Base-by-base conservation (phyloP, 2,329 filamentous ascomycete species). In the Botrytis squamosa region DNA sequence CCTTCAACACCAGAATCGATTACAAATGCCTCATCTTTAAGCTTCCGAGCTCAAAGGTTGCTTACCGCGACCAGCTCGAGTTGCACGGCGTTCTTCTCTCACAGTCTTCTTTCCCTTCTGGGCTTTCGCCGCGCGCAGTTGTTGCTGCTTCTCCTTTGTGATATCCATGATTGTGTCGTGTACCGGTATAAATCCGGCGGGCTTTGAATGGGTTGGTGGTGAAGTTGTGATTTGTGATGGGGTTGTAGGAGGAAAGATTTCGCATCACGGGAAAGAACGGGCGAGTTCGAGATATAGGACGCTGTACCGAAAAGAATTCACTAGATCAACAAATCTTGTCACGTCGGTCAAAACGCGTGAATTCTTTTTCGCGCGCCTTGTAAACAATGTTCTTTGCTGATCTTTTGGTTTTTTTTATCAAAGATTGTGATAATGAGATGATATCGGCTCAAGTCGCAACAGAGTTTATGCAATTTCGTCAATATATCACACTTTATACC, bases 401-500 rank as follows among this genome's bases (percentile, higher is more conserved):
- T n/a, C 0, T 49, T 52, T 14, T 12, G 10, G 22, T 5, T 9
- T 10, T n/a, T n/a, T n/a, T n/a, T n/a, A n/a, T n/a, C n/a, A n/a
- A n/a, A n/a, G n/a, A 25, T 49, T 22, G 10, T n/a, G 10, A 52
- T 3, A 14, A 52, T n/a, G 2, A 25, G 22, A 52, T n/a, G 10
- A 52, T 25, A 52, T 25, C 4, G 10, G 10, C 10, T 52, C 49
- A n/a, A n/a, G 10, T n/a, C 0, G 1, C 4, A 52, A n/a, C 4
- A 0, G 14, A 52, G 10, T 0, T 12, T 52, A 12, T 14, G 10
- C 49, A 25, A 52, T 52, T 6, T 14, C n/a, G 4, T 6, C 3
- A n/a, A 14, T n/a, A 0, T n/a, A 2, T 12, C 22, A 0, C 46
- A 3, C 10, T n/a, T n/a, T n/a, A 22, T 12, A n/a, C n/a, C n/a